These are phyloP conservation scores for Eimeria praecox DNA, from an alignment of 169 alveolate species.

Conservation along the genomic window DNA sequence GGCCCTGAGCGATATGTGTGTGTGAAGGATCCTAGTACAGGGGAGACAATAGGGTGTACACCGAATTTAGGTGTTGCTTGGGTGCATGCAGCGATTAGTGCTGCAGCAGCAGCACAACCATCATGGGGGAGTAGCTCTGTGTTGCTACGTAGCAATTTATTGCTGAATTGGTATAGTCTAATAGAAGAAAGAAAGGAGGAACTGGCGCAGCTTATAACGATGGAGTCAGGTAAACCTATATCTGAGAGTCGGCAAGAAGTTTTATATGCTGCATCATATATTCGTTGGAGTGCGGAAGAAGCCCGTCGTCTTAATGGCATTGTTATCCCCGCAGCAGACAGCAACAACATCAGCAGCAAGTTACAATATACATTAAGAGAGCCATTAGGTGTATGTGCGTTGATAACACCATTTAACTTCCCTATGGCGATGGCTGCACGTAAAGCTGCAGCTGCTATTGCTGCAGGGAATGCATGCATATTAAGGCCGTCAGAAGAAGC, in stretches of 20 bases:
- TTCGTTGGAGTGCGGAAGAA: conserved; percentile 82
- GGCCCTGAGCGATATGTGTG: conserved; percentile 21
- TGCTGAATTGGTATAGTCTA: conserved; percentile 55
- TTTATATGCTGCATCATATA: conserved; percentile 66
- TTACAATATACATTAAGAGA: conserved; percentile 40
- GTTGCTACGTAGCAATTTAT: conserved; percentile 65
- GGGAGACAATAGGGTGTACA: conserved; percentile 31
- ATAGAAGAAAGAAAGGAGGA: conserved; percentile 38
- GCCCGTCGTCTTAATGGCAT: conserved; percentile 78
- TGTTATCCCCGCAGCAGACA: conserved; percentile 70
- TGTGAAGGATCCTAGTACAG: conserved; percentile 73
- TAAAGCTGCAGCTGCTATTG: conserved; percentile 81
- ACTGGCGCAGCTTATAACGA: conserved; percentile 53
- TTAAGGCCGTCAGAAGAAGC: conserved; percentile 68
- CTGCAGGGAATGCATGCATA: conserved; percentile 76
- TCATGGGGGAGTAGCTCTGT: conserved; percentile 45
- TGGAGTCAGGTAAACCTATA: conserved; percentile 79
- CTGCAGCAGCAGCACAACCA: conserved; percentile 51
- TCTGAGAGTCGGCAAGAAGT: conserved; percentile 77
- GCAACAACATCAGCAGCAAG: neutral
- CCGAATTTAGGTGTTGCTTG: conserved; percentile 51
- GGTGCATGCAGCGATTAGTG: conserved; percentile 53
- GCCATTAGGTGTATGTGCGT: conserved; percentile 81
- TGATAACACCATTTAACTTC: conserved; percentile 80
- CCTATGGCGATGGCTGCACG: conserved; percentile 79